Evolutionary conservation across 2,329 filamentous ascomycete genomes (phyloP), one percentile per base, ranked within the genome.

Genomic region (Teratosphaeria epicoccoides): DNA sequence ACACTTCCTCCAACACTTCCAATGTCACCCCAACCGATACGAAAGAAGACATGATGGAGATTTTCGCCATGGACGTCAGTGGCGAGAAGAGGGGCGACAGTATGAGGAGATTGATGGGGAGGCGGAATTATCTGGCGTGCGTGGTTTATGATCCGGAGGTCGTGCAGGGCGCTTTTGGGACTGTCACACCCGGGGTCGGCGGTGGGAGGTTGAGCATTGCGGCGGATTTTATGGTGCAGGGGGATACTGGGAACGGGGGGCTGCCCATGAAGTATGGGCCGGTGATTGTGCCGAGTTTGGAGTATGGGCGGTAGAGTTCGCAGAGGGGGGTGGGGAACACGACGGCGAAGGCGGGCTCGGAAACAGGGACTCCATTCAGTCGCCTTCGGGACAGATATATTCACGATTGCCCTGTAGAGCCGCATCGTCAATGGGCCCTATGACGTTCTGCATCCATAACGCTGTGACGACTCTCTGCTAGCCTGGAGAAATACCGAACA

Each of bases 41-140:
- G 46, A 97, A 98, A 71, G 93, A 98, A 70, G 93, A 98, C 71
- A 98, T 98, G 93, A 95, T 98, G 87, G 93, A 98, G 74, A 94
- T 98, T 59, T 98, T 98, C 78, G 88, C 93, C 63, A 87, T 85
- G 6, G 93, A 98, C 62, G 88, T 93, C 14, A 88, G 84, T 50
- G 91, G 93, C n/a, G 76, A 81, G 29, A 76, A 83, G 0, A 79
- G 90, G 46, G 33, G n/a, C 1, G 33, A 17, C n/a, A 91, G 96
- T 68, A 77, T 90, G 65, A 90, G 90, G 73, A 87, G 91, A 64
- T 79, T 98, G 49, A 98, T 98, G 89, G 88, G 85, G 0, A 77
- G 91, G 43, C 78, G 93, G 53, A 97, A 96, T 66, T 98, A 97
- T 65, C 83, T 91, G 11, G 88, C 91, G 0, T 85, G 94, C 58